Base-by-base conservation (phyloP, 2,329 filamentous ascomycete species). In the Huntiella bhutanensis region DNA sequence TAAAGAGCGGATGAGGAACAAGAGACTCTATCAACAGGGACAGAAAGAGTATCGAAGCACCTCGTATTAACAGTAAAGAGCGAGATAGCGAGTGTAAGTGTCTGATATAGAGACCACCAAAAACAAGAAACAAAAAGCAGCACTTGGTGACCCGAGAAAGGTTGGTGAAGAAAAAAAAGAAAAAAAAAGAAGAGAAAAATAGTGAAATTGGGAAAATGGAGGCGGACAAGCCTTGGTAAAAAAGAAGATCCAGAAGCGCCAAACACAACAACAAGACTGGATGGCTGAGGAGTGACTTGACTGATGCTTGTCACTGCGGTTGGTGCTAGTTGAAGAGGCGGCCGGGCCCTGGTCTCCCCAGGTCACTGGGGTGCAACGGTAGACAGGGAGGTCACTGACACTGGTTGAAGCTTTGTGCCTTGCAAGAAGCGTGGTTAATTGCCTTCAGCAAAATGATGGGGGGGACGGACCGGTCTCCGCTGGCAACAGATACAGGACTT, bases 101-200 rank as follows among this genome's bases (percentile, higher is more conserved):
- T 40, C 38, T 40, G 38, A 35, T 13, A 43, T 33, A 33, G 22
- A 42, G 32, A 42, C 15, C 28, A 13, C 15, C 15, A 45, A 35
- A 40, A 45, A 38, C 38, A 45, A 38, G 39, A 39, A 39, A 39
- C 32, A 45, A 35, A 35, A 45, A 45, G 43, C 35, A 45, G 32
- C 36, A 16, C 35, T 45, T 40, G 22, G 32, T 28, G 47, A 49
- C 47, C 42, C 41, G 37, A 32, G 22, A 47, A 43, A 38, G 36
- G 42, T 41, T 49, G 42, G 37, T 45, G 33, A 33, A 10, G 15
- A 42, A 7, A 15, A 47, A 34, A 34, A 47, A 39, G 35, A 48
- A 39, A 16, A 19, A 15, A 48, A 41, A 19, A 15, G 16, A 34
- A 49, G 33, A 41, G 43, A 12, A 19, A 45, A 13, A 28, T 1